Conservation (phyloP, 805 yeast species). For the Candida sonorensis region DNA sequence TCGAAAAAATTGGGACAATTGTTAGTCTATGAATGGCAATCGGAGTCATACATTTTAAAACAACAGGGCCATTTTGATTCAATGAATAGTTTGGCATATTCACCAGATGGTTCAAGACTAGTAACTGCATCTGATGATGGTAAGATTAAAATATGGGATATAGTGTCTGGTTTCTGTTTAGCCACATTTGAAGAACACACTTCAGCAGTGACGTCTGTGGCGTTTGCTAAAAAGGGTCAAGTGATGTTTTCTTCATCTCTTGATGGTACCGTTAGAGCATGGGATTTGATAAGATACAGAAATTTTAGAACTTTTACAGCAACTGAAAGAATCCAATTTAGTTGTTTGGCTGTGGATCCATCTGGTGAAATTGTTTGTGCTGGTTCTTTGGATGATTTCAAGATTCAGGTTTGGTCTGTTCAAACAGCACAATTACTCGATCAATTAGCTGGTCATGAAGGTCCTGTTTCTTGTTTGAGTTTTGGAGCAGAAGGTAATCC, state of each 20-base stretch:
- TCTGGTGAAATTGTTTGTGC: constrained; percentile 97
- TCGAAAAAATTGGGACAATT: constrained; percentile 87
- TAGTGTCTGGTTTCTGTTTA: constrained; percentile 83
- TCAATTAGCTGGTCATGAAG: constrained; percentile 86
- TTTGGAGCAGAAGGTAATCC: constrained; percentile 71
- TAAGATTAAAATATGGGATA: constrained; percentile 94
- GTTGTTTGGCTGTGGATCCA: constrained; percentile 89
- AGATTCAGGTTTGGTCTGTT: constrained; percentile 94
- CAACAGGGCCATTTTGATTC: constrained; percentile 98
- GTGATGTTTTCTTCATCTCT: constrained; percentile 86
- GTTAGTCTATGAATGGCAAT: constrained; percentile 97
- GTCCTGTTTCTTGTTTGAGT: constrained; percentile 83
- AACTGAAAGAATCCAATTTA: constrained; percentile 79
- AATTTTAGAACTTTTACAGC: constrained; percentile 95
- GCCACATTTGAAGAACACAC: constrained; percentile 90
- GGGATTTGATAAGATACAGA: constrained; percentile 90
- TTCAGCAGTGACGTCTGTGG: constrained; percentile 80
- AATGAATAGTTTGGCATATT: constrained; percentile 73
- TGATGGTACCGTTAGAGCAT: constrained; percentile 96
- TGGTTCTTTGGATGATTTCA: constrained; percentile 84
- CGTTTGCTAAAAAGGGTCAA: constrained; percentile 83
- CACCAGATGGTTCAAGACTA: constrained; percentile 90
- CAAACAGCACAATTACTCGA: constrained; percentile 92
- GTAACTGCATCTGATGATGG: constrained; percentile 97
- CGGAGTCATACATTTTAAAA: constrained; percentile 88